Evolutionary conservation across 345 rosid species (phyloP).

Genomic region (Moricandia moricandioides): DNA sequence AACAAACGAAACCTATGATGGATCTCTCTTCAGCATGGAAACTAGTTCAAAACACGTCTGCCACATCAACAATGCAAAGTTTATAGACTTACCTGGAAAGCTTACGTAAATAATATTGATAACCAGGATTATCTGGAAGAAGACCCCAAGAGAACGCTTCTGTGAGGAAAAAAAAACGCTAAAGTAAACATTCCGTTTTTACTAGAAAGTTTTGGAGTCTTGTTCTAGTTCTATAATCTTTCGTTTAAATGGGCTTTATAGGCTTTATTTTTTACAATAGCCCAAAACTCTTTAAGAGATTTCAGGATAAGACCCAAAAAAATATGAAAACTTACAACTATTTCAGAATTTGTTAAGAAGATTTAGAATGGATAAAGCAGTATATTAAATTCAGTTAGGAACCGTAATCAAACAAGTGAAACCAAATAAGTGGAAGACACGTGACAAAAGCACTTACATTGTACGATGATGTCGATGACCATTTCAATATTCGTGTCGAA

Average conservation of each 20-base stretch:
- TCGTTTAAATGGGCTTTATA: background rate
- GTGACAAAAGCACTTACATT: conserved; percentile 23
- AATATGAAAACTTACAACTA: background rate
- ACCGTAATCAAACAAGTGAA: background rate
- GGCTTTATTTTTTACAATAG: background rate
- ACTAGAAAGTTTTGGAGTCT: background rate
- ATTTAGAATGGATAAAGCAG: background rate
- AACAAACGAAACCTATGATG: background rate
- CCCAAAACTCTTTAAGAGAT: background rate
- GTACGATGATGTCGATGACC: conserved; percentile 31
- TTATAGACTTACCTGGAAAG: background rate
- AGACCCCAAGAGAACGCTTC: no score
- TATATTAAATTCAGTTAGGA: background rate
- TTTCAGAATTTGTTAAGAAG: background rate
- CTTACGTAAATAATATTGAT: background rate
- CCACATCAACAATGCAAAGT: background rate
- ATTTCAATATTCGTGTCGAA: no score
- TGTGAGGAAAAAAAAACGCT: no score
- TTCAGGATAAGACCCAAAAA: background rate
- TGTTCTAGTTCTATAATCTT: background rate
- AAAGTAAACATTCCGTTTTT: background rate
- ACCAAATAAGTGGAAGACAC: conserved; percentile 21
- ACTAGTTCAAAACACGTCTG: background rate
- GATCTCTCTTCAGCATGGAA: background rate
- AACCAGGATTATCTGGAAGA: no score